phyloP scores from a whole-genome alignment of 441 rosid species.

The Gossypium lobatum region DNA sequence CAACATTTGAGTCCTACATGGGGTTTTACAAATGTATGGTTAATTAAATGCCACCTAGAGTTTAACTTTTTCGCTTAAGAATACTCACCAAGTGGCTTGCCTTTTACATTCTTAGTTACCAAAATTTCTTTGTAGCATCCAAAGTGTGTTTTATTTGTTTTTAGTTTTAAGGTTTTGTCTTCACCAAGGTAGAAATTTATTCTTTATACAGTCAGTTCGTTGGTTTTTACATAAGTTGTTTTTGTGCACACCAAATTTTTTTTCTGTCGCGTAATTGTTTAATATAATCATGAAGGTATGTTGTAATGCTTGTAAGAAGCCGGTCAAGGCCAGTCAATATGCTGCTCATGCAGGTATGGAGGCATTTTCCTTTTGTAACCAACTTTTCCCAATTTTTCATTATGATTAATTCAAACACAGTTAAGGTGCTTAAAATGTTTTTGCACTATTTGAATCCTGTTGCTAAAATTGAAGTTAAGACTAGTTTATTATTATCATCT shows the following conservation, averaged over 20 bases:
- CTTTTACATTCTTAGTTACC: neutral
- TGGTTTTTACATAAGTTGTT: neutral
- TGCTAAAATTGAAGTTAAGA: neutral
- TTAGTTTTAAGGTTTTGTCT: neutral
- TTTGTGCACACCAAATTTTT: neutral
- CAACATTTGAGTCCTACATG: neutral
- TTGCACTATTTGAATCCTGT: neutral
- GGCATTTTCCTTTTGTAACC: neutral
- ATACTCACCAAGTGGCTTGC: neutral
- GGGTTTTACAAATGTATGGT: neutral
- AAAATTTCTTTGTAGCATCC: neutral
- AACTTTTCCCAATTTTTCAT: neutral
- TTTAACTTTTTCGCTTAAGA: neutral
- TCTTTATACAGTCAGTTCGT: neutral
- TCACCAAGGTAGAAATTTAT: neutral
- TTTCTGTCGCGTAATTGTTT: slow-evolving; percentile 14
- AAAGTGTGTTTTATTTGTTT: neutral
- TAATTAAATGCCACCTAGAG: neutral
- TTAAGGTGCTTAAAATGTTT: neutral
- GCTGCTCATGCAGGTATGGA: slow-evolving; percentile 56
- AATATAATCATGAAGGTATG: slow-evolving; percentile 43
- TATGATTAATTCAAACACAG: neutral
- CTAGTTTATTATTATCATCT: neutral
- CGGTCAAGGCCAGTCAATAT: slow-evolving; percentile 58
- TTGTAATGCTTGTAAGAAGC: slow-evolving; percentile 67